Conservation (phyloP, 352 stramenopile genomes). For the Thraustochytrium striatum region DNA sequence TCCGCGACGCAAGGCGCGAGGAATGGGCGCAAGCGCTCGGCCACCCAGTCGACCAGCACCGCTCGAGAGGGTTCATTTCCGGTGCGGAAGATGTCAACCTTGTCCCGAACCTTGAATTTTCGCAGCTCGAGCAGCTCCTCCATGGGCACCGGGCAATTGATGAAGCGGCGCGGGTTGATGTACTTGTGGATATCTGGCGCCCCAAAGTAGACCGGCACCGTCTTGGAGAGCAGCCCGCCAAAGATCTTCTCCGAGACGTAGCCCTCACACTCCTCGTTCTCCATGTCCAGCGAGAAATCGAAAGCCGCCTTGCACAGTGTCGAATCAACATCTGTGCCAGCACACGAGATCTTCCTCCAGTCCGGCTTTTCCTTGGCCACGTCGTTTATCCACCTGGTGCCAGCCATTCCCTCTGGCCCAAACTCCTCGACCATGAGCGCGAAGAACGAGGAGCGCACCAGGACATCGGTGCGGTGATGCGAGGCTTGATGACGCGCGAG, state of each 20-base stretch:
- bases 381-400: background rate
- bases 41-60: no score
- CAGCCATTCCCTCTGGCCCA: background rate
- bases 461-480: background rate
- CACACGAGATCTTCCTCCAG: background rate
- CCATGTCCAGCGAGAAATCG: background rate
- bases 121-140: no score
- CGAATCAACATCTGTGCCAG: background rate
- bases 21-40: no score
- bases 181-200: background rate
- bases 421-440: background rate
- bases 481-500: background rate
- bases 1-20: no score
- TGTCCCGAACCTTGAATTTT: no score
- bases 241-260: background rate
- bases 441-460: background rate
- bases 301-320: background rate
- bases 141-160: no score
- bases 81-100: no score
- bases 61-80: no score
- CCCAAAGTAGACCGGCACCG: background rate
- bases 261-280: background rate
- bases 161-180: background rate
- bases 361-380: background rate
- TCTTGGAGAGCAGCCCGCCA: background rate